Percentiles rank a stretch among this genome's conserved stretches.
Evolutionary conservation across 2,329 filamentous ascomycete species (phyloP).

Genomic region (Calonectria hawksworthii): DNA sequence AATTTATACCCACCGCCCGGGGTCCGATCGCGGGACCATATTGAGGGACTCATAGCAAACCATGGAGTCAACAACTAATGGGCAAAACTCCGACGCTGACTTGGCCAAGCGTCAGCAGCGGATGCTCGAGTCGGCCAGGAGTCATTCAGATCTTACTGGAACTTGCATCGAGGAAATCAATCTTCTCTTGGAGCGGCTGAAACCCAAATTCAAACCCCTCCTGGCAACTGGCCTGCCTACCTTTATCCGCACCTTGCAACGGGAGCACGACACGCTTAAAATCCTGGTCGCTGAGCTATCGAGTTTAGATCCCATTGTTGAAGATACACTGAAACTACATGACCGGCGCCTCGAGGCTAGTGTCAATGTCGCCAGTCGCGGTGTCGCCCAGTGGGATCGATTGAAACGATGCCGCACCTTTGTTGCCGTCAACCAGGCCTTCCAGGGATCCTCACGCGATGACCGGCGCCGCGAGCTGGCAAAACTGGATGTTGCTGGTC

Average conservation of each 20-base stretch:
- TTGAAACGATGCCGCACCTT: constrained; percentile 51
- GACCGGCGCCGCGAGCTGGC: constrained; percentile 42
- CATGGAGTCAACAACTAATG: constrained; percentile 7
- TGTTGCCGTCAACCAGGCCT: constrained; percentile 49
- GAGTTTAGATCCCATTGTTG: constrained; percentile 10
- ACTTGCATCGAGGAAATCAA: constrained; percentile 25
- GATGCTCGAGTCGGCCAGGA: constrained; percentile 35
- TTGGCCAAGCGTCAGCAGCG: constrained; percentile 21
- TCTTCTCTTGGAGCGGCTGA: constrained; percentile 14
- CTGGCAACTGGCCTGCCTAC: constrained; percentile 39
- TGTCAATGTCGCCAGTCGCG: constrained; percentile 40
- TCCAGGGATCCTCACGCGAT: constrained; percentile 50
- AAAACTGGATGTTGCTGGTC: constrained; percentile 35
- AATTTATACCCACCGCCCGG: neutral
- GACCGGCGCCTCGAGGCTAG: constrained; percentile 42
- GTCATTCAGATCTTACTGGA: neutral
- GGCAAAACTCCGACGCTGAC: neutral
- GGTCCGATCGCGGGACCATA: neutral
- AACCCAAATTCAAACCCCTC: constrained; percentile 3
- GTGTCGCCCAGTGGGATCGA: constrained; percentile 47
- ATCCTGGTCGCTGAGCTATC: constrained; percentile 26
- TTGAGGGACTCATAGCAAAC: neutral
- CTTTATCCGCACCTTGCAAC: constrained; percentile 38
- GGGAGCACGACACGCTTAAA: constrained; percentile 32
- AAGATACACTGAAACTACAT: constrained; percentile 26